Conservation (phyloP, 306 rosid genomes). For the Begonia fuchsioides region DNA sequence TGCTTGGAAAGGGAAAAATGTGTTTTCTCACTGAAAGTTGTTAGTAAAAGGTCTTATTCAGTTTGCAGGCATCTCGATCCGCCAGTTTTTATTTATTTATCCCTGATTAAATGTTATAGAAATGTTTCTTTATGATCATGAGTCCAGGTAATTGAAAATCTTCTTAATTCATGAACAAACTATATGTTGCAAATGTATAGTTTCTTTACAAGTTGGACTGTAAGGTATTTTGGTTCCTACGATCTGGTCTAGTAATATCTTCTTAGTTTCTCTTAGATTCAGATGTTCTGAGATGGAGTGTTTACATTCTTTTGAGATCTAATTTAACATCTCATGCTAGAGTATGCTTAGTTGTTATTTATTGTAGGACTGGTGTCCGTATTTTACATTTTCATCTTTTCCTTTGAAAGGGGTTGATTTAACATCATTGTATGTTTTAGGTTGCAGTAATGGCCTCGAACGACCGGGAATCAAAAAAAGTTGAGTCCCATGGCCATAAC, state of each 20-base stretch:
- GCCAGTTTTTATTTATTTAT: not conserved
- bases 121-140: not conserved
- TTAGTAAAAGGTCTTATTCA: not conserved
- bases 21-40: too few relatives aligned
- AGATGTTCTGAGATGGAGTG: not conserved
- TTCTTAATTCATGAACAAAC: too few relatives aligned
- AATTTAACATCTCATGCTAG: not conserved
- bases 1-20: not conserved
- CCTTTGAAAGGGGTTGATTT: not conserved
- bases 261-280: not conserved
- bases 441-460: constrained; percentile 26
- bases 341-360: not conserved
- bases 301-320: constrained; percentile 1
- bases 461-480: constrained; percentile 38
- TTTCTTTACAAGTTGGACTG: too few relatives aligned
- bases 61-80: not conserved
- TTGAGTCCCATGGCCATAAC: constrained; percentile 6
- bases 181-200: too few relatives aligned
- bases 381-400: not conserved
- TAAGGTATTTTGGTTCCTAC: not conserved
- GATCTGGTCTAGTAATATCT: not conserved
- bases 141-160: too few relatives aligned
- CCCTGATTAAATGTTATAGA: not conserved
- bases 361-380: not conserved
- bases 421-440: constrained; percentile 10